Evolutionary conservation across 805 yeast genomes (phyloP), one percentile per base, ranked within the genome.

Genomic region (Ogataea corticis): DNA sequence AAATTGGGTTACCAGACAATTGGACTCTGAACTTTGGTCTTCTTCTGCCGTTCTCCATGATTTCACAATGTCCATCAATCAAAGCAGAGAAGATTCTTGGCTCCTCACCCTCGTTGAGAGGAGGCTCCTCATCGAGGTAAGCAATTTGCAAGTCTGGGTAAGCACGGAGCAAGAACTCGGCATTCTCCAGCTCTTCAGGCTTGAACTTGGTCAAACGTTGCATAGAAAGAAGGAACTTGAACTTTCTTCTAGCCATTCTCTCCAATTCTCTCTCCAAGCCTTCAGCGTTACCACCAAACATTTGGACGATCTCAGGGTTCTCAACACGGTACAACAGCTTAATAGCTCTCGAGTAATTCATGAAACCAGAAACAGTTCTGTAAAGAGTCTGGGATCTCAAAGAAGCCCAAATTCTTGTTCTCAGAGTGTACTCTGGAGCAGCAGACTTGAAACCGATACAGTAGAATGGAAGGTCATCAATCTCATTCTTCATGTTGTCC

Each of bases 401-500:
- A 21, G 98, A 92, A 33, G 99, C 99, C 99, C 99, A 92, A 58
- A 92, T 89, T 73, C 99, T 80, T 9, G 98, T 94, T 73, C 99
- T 84, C 63, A 94, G 73, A 45, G 96, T 88, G 72, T 88, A 94
- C 67, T 91, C 97, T 31, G 97, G 97, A 48, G 96, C 95, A 58
- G 97, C 97, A 59, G 95, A 83, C 72, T 94, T 92, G 82, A 89
- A 92, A 68, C 98, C 99, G 65, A 92, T 87, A 68, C 96, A 87
- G 74, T 88, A 89, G 73, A 89, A 92, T 47, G 97, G 97, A 61
- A 88, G 72, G 60, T 91, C 97, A 65, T 87, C 96, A 62, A 85
- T 84, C 77, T 90, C 89, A 54, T 83, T 78, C 71, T 87, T 87
- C 68, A 87, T 70, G 46, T 77, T 85, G 48, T 65, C 68, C 47